phyloP scores from a whole-genome alignment of 331 rosid species.

The Rhamnella rubrinervis region DNA sequence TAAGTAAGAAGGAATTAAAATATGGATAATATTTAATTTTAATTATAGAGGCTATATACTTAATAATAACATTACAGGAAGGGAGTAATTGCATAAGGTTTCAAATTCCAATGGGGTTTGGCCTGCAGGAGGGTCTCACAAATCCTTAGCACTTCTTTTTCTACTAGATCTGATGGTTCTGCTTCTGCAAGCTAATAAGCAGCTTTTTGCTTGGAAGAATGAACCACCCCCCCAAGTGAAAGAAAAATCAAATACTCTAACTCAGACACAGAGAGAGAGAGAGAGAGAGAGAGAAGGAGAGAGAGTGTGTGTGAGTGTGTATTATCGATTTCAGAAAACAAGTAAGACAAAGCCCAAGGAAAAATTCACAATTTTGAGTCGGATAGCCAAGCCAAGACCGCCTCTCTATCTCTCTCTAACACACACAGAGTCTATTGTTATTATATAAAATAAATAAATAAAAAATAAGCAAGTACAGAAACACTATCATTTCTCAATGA shows the following conservation, averaged over 20 bases:
- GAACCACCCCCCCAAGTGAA: conserved; percentile 56
- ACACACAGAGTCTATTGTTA: neutral
- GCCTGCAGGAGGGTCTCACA: conserved; percentile 36
- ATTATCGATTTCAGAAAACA: conserved; percentile 71
- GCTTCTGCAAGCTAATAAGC: conserved; percentile 80
- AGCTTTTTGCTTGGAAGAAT: conserved; percentile 86
- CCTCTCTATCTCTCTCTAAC: neutral
- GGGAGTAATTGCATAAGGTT: conserved; percentile 33
- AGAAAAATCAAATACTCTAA: conserved; percentile 21
- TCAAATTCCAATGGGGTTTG: conserved; percentile 63
- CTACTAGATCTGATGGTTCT: conserved; percentile 88
- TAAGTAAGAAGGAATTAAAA: too few relatives aligned
- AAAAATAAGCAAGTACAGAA: conserved; percentile 51
- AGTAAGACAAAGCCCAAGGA: conserved; percentile 62
- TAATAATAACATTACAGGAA: conserved; percentile 36
- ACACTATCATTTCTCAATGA: conserved; percentile 95
- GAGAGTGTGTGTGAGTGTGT: conserved; percentile 29
- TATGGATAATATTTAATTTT: neutral
- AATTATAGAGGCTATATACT: neutral
- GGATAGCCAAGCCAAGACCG: conserved; percentile 51
- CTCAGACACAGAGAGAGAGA: conserved; percentile 9
- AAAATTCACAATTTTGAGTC: conserved; percentile 45
- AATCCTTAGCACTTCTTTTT: conserved; percentile 70
- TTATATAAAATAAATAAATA: conserved; percentile 1
- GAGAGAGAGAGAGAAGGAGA: conserved; percentile 17